These are phyloP conservation scores for Pseudogymnoascus sp. DNA, from an alignment of 2,329 filamentous ascomycete genomes.

Conservation along the genomic window DNA sequence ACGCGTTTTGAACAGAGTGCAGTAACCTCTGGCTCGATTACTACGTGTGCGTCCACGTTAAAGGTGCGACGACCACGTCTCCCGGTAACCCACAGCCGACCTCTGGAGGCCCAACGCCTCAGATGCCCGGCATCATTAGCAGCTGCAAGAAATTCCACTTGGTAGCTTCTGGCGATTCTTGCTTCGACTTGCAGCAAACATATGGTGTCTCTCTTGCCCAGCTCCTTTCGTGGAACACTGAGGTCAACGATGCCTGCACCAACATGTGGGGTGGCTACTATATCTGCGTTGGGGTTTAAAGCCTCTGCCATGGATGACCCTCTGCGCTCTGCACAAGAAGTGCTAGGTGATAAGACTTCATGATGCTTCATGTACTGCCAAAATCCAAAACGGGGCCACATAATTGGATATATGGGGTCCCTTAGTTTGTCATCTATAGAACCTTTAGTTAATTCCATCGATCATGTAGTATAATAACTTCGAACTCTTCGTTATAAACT, in stretches of 20 bases:
- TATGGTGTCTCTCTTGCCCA: slow-evolving; percentile 24
- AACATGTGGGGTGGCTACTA: slow-evolving; percentile 33
- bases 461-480: too few species aligned
- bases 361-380: too few species aligned
- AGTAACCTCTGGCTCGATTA: slow-evolving; percentile 19
- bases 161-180: slow-evolving; percentile 16
- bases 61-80: neutral
- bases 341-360: too few species aligned
- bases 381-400: too few species aligned
- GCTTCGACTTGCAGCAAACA: slow-evolving; percentile 19
- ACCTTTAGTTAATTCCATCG: too few species aligned
- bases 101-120: neutral
- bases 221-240: slow-evolving; percentile 27
- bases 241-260: slow-evolving; percentile 27
- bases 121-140: neutral
- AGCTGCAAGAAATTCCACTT: slow-evolving; percentile 11
- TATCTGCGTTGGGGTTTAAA: slow-evolving; percentile 27
- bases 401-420: too few species aligned
- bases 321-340: neutral
- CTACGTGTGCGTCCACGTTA: neutral
- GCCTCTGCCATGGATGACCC: slow-evolving; percentile 40
- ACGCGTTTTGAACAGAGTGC: neutral
- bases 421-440: too few species aligned
- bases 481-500: too few species aligned
- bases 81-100: neutral